A percentile compares a stretch with the other conserved stretches of the same genome.
These are phyloP conservation scores for Drosera capensis DNA, from an alignment of 148 eudicot genomes.

Conservation along the genomic window DNA sequence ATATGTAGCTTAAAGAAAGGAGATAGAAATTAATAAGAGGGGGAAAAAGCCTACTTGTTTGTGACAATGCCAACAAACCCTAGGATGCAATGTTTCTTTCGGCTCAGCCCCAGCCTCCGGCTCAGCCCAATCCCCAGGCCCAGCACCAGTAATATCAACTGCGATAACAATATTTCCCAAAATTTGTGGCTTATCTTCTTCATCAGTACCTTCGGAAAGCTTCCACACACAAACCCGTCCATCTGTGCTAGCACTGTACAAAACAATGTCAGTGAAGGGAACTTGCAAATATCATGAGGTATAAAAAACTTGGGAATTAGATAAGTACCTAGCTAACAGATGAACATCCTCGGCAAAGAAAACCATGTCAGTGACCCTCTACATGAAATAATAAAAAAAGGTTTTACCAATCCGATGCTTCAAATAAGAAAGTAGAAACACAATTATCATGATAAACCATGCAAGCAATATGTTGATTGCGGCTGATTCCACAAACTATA, in stretches of 20 bases:
- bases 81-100: conserved; percentile 76
- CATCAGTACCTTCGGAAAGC: conserved; percentile 78
- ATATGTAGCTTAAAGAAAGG: neutral
- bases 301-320: conserved; percentile 4
- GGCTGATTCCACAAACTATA: too few species aligned
- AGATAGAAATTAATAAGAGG: neutral
- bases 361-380: conserved; percentile 99
- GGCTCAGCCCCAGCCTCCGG: conserved; percentile 59
- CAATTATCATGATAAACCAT: neutral
- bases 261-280: conserved; percentile 11
- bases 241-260: conserved; percentile 84
- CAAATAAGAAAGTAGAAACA: neutral
- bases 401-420: neutral
- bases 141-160: conserved; percentile 61
- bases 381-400: conserved; percentile 8
- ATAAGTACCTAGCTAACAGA: conserved; percentile 77
- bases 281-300: neutral
- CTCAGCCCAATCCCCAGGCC: too few species aligned
- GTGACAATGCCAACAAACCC: conserved; percentile 99
- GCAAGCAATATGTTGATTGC: neutral
- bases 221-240: conserved; percentile 91
- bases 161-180: conserved; percentile 70
- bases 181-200: conserved; percentile 81
- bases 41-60: conserved; percentile 52
- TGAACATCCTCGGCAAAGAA: conserved; percentile 99